Conservation (phyloP, 129 eudicot genomes). For the Lactuca saligna region DNA sequence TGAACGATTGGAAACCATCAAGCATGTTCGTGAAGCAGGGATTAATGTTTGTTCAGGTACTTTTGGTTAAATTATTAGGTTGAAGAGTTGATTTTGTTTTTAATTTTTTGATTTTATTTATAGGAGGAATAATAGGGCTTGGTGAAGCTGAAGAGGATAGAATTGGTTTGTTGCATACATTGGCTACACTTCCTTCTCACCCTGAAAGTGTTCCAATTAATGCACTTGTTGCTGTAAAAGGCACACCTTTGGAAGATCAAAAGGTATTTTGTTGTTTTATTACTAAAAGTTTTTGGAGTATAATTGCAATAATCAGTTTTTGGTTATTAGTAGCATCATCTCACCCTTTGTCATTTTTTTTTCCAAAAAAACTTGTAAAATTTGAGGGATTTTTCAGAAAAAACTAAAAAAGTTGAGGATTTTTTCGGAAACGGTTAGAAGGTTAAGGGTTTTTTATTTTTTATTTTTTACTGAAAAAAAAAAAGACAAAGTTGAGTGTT, state of each 20-base stretch:
- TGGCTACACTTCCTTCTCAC: slow-evolving; percentile 95
- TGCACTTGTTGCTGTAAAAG: slow-evolving; percentile 93
- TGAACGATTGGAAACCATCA: slow-evolving; percentile 87
- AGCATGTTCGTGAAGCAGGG: slow-evolving; percentile 96
- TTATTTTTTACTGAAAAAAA: no score
- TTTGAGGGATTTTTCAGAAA: no score
- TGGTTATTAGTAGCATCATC: no score
- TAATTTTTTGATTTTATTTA: neutral
- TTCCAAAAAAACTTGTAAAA: no score
- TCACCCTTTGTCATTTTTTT: no score
- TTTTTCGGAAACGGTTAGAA: no score
- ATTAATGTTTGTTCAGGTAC: slow-evolving; percentile 98
- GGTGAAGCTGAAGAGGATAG: slow-evolving; percentile 97
- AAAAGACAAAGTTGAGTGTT: no score
- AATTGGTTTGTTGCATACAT: slow-evolving; percentile 86
- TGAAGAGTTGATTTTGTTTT: neutral
- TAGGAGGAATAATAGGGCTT: slow-evolving; percentile 97
- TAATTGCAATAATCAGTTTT: no score
- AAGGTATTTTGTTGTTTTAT: slow-evolving; percentile 43
- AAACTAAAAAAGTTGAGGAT: no score
- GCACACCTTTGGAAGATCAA: slow-evolving; percentile 96
- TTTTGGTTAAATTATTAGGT: neutral
- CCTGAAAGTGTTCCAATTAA: slow-evolving; percentile 99
- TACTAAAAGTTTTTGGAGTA: neutral
- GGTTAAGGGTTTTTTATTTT: no score